Conservation (phyloP, 176 grass and related monocot species). For the Poa annua region DNA sequence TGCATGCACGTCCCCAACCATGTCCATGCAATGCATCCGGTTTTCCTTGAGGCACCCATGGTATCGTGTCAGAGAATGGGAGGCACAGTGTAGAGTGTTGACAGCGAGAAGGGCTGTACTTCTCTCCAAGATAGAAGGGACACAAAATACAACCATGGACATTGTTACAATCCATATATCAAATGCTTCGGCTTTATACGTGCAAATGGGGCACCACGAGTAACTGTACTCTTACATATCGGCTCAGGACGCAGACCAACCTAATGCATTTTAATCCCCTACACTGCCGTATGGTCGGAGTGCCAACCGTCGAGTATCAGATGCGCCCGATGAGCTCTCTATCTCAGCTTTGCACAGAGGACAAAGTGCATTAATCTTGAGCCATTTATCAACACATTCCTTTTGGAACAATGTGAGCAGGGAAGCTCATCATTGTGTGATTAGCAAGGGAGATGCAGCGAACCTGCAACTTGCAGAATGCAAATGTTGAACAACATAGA, state of each 20-base stretch:
- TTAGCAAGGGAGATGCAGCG: constrained; percentile 94
- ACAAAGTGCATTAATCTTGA: constrained; percentile 91
- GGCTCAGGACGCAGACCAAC: neutral
- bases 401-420: constrained; percentile 81
- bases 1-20: constrained; percentile 4
- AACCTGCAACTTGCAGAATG: too few relatives aligned
- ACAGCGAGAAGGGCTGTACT: constrained; percentile 53
- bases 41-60: neutral
- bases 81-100: constrained; percentile 20
- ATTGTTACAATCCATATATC: constrained; percentile 44
- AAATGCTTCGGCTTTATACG: constrained; percentile 45
- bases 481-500: constrained; percentile 56
- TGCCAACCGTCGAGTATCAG: constrained; percentile 30
- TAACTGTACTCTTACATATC: constrained; percentile 21
- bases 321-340: constrained; percentile 42
- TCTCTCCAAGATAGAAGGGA: constrained; percentile 21
- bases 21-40: neutral
- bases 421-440: constrained; percentile 94
- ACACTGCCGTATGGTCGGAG: constrained; percentile 21
- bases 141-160: constrained; percentile 6
- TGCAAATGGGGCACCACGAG: constrained; percentile 12
- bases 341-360: constrained; percentile 94
- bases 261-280: constrained; percentile 51
- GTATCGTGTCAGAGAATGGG: too few relatives aligned
- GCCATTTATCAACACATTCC: constrained; percentile 99